Evolutionary conservation across 306 rosid genomes (phyloP), one percentile per base, ranked within the genome.

Genomic region (Leucaena leucocephala): DNA sequence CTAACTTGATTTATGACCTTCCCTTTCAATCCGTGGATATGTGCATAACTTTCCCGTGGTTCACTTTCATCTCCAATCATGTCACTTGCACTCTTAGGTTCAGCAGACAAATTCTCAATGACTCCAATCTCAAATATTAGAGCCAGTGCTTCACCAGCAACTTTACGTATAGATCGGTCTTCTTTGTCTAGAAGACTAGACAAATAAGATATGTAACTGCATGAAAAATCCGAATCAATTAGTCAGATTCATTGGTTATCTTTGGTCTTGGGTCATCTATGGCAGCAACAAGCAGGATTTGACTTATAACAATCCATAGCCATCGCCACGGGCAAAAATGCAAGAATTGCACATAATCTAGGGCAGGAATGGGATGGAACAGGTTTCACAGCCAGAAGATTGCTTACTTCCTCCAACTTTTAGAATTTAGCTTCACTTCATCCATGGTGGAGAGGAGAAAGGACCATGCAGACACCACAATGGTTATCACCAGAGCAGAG

Each of bases 141-240:
- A 74, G 98, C 98, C 82, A 95, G 84, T 2, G 98, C 98, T 86
- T 95, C 94, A 48, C 98, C 98, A 66, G 98, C 93, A 84, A 93
- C 97, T 68, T 92, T 95, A 70, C 98, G 92, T n/a, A 91, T 81
- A 63, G 94, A 83, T 39, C 98, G 90, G 52, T 95, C 98, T 74
- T 91, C 98, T 87, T 91, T 95, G 71, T 95, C 98, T 59, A 95
- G 92, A 71, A 95, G 94, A 79, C 89, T 71, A 19, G 98, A 91
- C 78, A 95, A 85, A 85, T 86, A 92, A 38, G 92, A 54, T 77
- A 92, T 84, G 79, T 92, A 85, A 78, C 98, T 95, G 92, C 87
- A 87, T 40, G 36, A 66, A 84, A 71, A 76, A 42, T 40, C 68
- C 81, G 76, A 83, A 16, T 14, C 17, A 10, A 58, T 44, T 9